These are phyloP conservation scores for Polyporus tsugae DNA, from an alignment of 1,284 basidiomycete genomes.

Conservation along the genomic window DNA sequence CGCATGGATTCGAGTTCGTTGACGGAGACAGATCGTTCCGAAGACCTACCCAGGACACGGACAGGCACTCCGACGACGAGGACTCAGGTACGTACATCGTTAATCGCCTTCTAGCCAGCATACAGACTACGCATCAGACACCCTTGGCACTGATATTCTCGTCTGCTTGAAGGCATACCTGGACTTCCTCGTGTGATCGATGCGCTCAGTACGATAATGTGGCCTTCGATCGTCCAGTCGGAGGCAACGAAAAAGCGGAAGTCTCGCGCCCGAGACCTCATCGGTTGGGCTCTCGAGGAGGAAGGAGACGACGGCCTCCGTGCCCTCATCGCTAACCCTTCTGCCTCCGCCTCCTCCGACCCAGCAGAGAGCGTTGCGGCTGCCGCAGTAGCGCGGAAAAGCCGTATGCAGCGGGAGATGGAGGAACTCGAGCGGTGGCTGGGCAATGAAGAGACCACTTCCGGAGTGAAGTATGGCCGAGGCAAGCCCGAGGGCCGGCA, in stretches of 20 bases:
- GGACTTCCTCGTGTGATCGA: conserved; percentile 75
- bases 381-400: conserved; percentile 39
- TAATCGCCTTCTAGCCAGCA: not conserved
- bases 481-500: conserved; percentile 14
- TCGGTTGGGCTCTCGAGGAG: conserved; percentile 46
- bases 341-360: conserved; percentile 17
- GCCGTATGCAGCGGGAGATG: conserved; percentile 57
- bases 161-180: conserved; percentile 53
- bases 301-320: conserved; percentile 46
- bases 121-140: not conserved
- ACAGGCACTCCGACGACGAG: conserved; percentile 38
- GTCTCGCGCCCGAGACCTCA: conserved; percentile 42
- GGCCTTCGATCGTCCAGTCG: conserved; percentile 73
- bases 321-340: conserved; percentile 40
- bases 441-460: conserved; percentile 51
- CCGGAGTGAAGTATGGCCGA: conserved; percentile 23
- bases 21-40: conserved; percentile 46
- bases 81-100: conserved; percentile 34
- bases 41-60: conserved; percentile 36
- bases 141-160: not conserved
- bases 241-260: conserved; percentile 41
- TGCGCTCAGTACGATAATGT: conserved; percentile 85
- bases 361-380: conserved; percentile 19
- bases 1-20: conserved; percentile 78
- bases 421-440: conserved; percentile 70